Percentiles rank a stretch among this genome's conserved stretches.
Conservation (phyloP, 1,284 basidiomycete genomes). For the Ustilago tritici region DNA sequence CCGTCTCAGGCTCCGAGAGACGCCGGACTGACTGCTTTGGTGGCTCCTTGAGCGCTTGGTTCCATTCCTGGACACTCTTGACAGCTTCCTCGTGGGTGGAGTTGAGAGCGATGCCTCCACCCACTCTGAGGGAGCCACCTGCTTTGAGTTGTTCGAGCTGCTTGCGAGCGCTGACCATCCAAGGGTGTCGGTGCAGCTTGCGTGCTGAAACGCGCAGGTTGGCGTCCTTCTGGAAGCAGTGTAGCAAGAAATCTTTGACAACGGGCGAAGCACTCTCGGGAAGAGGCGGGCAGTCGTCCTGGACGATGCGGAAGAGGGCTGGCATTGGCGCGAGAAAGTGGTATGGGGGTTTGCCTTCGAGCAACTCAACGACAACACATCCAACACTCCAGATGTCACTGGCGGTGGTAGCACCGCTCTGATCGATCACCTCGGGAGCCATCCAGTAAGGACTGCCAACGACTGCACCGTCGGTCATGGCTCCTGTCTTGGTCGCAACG, state of each 20-base stretch:
- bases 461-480: slow-evolving; percentile 71
- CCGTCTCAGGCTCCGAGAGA: slow-evolving; percentile 33
- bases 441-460: slow-evolving; percentile 69
- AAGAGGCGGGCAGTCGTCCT: slow-evolving; percentile 94
- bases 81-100: slow-evolving; percentile 86
- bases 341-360: slow-evolving; percentile 96
- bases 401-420: slow-evolving; percentile 93
- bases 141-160: slow-evolving; percentile 75
- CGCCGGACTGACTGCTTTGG: slow-evolving; percentile 56
- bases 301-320: slow-evolving; percentile 95
- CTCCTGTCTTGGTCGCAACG: slow-evolving; percentile 52
- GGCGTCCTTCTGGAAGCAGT: slow-evolving; percentile 97
- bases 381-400: slow-evolving; percentile 97
- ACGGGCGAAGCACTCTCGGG: slow-evolving; percentile 89
- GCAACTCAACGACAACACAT: slow-evolving; percentile 93
- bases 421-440: slow-evolving; percentile 71
- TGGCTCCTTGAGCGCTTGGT: slow-evolving; percentile 89
- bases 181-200: slow-evolving; percentile 91
- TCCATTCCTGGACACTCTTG: slow-evolving; percentile 96
- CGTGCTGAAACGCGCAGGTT: slow-evolving; percentile 93
- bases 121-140: slow-evolving; percentile 72
- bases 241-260: slow-evolving; percentile 94
- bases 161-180: slow-evolving; percentile 89
- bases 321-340: slow-evolving; percentile 97
- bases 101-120: slow-evolving; percentile 25